Percentiles rank a stretch among this genome's conserved stretches.
Evolutionary conservation across 1,284 basidiomycete genomes (phyloP).

Genomic region (Malassezia cuniculi): DNA sequence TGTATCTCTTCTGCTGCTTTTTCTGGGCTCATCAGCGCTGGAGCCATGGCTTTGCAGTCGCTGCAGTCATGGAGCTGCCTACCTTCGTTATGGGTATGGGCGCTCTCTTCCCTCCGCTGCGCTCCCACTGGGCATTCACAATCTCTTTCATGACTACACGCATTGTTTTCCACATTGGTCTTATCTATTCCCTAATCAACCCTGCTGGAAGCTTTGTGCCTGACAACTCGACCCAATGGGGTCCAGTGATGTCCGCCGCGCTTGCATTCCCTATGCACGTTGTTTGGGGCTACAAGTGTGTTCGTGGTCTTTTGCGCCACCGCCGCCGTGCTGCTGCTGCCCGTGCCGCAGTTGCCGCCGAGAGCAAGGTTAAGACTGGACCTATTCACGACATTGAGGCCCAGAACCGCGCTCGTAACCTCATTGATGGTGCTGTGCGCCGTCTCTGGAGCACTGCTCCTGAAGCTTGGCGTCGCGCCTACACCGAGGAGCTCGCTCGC

Average conservation of each 20-base stretch:
- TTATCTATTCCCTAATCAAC: constrained; percentile 23
- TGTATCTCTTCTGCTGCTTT: constrained; percentile 31
- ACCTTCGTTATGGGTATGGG: constrained; percentile 42
- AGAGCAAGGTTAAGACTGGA: too few species aligned
- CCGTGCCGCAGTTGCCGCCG: too few species aligned
- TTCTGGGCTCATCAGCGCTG: constrained; percentile 35
- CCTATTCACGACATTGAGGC: too few species aligned
- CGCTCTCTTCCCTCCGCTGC: constrained; percentile 28
- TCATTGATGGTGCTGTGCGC: constrained; percentile 38
- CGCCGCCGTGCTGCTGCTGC: too few species aligned
- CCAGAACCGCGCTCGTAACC: constrained; percentile 28
- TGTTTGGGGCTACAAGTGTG: constrained; percentile 43
- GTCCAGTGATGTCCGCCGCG: constrained; percentile 21
- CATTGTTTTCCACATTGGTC: constrained; percentile 34
- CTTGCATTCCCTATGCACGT: constrained; percentile 42
- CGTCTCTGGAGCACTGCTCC: constrained; percentile 38
- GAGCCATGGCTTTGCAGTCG: constrained; percentile 27
- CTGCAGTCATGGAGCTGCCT: constrained; percentile 39
- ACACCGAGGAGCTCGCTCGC: constrained; percentile 7
- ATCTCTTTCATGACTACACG: constrained; percentile 37
- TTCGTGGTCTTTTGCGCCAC: constrained; percentile 30
- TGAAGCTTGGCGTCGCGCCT: constrained; percentile 32
- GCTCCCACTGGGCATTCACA: constrained; percentile 42
- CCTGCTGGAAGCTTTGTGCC: constrained; percentile 24
- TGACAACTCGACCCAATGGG: constrained; percentile 23